These are phyloP conservation scores for Penicillium sp. DNA, from an alignment of 2,329 filamentous ascomycete genomes.

Conservation along the genomic window DNA sequence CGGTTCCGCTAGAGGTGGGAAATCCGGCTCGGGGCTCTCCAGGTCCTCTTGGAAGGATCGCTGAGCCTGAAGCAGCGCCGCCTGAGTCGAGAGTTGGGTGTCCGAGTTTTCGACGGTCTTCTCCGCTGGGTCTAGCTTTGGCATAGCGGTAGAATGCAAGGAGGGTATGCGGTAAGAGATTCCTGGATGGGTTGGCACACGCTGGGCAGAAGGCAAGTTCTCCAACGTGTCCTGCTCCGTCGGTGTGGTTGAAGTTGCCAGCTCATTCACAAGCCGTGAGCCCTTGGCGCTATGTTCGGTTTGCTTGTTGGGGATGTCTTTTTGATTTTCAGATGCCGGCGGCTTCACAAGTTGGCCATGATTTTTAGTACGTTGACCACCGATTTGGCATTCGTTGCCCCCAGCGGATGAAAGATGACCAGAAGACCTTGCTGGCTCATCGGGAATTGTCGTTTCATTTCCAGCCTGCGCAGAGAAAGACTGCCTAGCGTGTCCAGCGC, in stretches of 20 bases:
- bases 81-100: conserved; percentile 36
- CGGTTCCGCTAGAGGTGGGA: conserved; percentile 9
- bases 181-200: conserved; percentile 23
- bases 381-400: too few relatives aligned
- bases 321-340: too few relatives aligned
- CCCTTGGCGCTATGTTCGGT: conserved; percentile 7
- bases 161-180: conserved; percentile 31
- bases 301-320: too few relatives aligned
- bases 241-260: conserved; percentile 4
- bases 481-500: too few relatives aligned
- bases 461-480: too few relatives aligned
- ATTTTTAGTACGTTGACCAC: too few relatives aligned
- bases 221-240: conserved; percentile 22
- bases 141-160: conserved; percentile 34
- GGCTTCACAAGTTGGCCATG: too few relatives aligned
- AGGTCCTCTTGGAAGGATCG: conserved; percentile 37
- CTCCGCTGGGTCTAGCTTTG: conserved; percentile 18
- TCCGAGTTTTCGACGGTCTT: conserved; percentile 23
- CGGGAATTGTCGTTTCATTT: too few relatives aligned
- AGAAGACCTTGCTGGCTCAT: too few relatives aligned
- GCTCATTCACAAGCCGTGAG: conserved; percentile 13
- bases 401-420: too few relatives aligned
- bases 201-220: conserved; percentile 35
- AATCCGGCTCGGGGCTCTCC: conserved; percentile 22
- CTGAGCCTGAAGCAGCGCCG: conserved; percentile 35